Evolutionary conservation across 2,329 filamentous ascomycete species (phyloP), one percentile per base, ranked within the genome.

Genomic region (Coleophoma crateriformis): DNA sequence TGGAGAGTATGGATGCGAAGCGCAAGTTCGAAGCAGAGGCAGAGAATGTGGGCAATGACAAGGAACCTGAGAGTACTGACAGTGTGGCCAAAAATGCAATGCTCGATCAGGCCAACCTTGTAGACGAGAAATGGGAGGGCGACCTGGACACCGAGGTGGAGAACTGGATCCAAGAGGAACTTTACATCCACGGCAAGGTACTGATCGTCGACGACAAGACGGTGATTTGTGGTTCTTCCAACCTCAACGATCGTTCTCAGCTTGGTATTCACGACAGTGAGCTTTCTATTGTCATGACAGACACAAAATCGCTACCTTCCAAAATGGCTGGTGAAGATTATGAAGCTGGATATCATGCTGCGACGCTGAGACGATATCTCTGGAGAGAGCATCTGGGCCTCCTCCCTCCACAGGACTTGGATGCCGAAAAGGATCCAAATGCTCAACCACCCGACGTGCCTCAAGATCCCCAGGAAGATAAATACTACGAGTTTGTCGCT

Each of bases 131-230:
- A 1, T 96, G 90, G 88, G 85, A 91, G 14, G 86, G 88, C 14
- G 73, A 76, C 0, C 71, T 82, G 0, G 80, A 92, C 58, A 79
- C 81, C 1, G 94, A 97, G 67, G 86, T 90, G 50, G 79, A 86
- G 48, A 89, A 95, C 64, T 95, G 94, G 74, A 85, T 97, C 51
- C 92, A 96, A 64, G 94, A 99, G 66, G 92, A 99, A 67, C 79
- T 97, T 2, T 99, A 99, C 66, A 85, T 97, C 44, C 94, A 99
- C 67, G 87, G 84, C 27, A 99, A 97, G 71, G 77, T 96, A 34
- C 78, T 94, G 57, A 92, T 96, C 58, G 87, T 86, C 1, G 91
- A 97, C 64, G 92, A 97, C 66, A 82, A 84, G 48, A 78, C 90
- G 44, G 90, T 88, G 2, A 82, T 96, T 47, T 94, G 90, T 64